These are phyloP conservation scores for Hirschioporus abietinus DNA, from an alignment of 768 basidiomycete species.

Conservation along the genomic window DNA sequence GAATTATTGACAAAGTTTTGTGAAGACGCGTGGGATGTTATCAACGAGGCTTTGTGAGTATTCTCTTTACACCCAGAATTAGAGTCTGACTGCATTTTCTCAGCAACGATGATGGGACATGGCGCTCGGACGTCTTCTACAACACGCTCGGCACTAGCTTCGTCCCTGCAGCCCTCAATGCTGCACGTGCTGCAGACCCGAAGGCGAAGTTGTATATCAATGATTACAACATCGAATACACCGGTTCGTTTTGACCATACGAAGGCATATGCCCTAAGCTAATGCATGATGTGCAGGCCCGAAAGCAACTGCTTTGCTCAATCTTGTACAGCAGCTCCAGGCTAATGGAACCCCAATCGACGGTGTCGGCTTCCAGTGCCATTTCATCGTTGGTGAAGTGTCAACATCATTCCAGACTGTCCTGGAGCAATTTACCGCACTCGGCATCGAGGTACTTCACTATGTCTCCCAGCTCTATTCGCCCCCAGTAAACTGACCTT, in stretches of 20 bases:
- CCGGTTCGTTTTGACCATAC: slow-evolving; percentile 5
- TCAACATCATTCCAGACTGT: slow-evolving; percentile 42
- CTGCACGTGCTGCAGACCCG: slow-evolving; percentile 51
- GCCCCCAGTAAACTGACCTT: background rate
- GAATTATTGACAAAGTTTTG: background rate
- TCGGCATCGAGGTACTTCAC: slow-evolving; percentile 43
- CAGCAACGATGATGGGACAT: slow-evolving; percentile 54
- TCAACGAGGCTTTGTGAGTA: slow-evolving; percentile 32
- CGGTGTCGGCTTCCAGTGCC: slow-evolving; percentile 57
- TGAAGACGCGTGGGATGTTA: slow-evolving; percentile 45
- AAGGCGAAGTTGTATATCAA: slow-evolving; percentile 51
- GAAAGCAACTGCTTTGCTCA: slow-evolving; percentile 53
- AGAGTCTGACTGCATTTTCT: background rate
- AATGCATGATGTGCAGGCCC: slow-evolving; percentile 19
- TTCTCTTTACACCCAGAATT: background rate
- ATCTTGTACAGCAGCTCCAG: slow-evolving; percentile 46
- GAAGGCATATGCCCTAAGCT: background rate
- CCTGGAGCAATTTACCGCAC: slow-evolving; percentile 46
- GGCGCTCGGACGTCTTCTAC: slow-evolving; percentile 48
- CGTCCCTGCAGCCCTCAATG: slow-evolving; percentile 44
- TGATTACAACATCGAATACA: slow-evolving; percentile 31
- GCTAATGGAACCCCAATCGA: slow-evolving; percentile 47
- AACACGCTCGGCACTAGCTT: slow-evolving; percentile 42
- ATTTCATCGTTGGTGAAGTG: slow-evolving; percentile 54
- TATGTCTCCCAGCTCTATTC: background rate